Evolutionary conservation across 2,329 filamentous ascomycete species (phyloP).

Genomic region (Colletotrichum sidae): DNA sequence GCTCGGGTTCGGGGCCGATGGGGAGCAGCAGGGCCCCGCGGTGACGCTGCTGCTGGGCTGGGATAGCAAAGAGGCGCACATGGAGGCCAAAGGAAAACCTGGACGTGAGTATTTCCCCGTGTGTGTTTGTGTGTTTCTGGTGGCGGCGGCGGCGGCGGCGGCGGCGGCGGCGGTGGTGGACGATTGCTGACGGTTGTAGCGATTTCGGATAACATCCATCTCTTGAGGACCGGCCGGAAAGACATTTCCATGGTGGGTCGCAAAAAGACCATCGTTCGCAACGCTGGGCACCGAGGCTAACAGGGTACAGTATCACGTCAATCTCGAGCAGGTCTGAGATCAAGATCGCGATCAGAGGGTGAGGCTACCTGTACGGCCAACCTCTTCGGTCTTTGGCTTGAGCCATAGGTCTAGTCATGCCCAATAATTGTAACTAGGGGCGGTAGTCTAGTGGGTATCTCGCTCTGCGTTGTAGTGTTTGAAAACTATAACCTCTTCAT

Average conservation of each 20-base stretch:
- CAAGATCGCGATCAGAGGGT: too few species aligned
- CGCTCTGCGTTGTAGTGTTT: too few species aligned
- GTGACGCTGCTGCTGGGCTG: constrained; percentile 52
- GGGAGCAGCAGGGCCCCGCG: constrained; percentile 43
- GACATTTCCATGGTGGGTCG: constrained; percentile 48
- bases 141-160: neutral
- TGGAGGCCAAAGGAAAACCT: constrained; percentile 42
- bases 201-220: constrained; percentile 50
- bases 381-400: too few species aligned
- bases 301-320: constrained; percentile 30
- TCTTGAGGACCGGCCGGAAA: constrained; percentile 45
- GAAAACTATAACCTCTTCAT: too few species aligned
- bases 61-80: constrained; percentile 53
- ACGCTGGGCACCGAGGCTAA: constrained; percentile 7
- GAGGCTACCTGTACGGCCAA: too few species aligned
- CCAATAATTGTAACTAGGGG: too few species aligned
- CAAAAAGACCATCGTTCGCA: neutral
- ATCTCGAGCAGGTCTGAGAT: constrained; percentile 31
- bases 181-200: constrained; percentile 39
- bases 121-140: neutral
- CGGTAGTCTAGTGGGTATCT: too few species aligned
- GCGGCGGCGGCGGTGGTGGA: neutral
- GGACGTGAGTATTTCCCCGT: constrained; percentile 38
- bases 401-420: too few species aligned
- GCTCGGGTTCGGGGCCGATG: constrained; percentile 43